A percentile compares a stretch with the other conserved stretches of the same genome.
Evolutionary conservation across 306 rosid species (phyloP).

Genomic region (Neltuma alba): DNA sequence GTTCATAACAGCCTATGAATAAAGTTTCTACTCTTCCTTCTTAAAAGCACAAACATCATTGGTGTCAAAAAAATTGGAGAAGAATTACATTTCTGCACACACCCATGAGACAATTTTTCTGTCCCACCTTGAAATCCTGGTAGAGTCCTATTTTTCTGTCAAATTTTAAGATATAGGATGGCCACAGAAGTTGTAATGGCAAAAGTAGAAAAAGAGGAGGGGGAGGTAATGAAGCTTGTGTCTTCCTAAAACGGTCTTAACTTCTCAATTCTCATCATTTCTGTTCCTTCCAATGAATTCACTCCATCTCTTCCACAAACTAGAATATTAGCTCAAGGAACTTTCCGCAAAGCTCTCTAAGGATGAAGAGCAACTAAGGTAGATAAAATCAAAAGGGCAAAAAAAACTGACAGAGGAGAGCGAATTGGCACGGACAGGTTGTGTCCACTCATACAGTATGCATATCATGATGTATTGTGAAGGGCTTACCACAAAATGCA

Average conservation of each 20-base stretch:
- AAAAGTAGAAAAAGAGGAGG: too few relatives aligned
- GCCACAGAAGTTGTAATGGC: too few relatives aligned
- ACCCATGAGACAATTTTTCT: too few relatives aligned
- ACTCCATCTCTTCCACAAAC: background rate
- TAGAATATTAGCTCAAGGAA: background rate
- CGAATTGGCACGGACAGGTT: background rate
- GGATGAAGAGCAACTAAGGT: background rate
- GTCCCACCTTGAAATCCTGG: too few relatives aligned
- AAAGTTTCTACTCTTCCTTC: too few relatives aligned
- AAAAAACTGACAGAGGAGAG: background rate
- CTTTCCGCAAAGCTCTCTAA: background rate
- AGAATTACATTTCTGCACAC: too few relatives aligned
- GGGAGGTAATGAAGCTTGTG: too few relatives aligned
- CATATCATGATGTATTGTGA: background rate
- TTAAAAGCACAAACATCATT: too few relatives aligned
- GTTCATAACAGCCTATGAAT: too few relatives aligned
- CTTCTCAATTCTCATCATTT: background rate
- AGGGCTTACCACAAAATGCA: background rate
- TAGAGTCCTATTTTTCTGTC: too few relatives aligned
- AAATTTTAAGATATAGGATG: too few relatives aligned
- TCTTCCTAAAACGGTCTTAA: background rate
- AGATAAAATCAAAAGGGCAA: background rate
- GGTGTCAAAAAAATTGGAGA: too few relatives aligned
- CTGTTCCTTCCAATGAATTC: background rate
- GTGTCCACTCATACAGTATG: background rate